These are phyloP conservation scores for Lactarius evosmus DNA, from an alignment of 768 basidiomycete genomes.

Conservation along the genomic window DNA sequence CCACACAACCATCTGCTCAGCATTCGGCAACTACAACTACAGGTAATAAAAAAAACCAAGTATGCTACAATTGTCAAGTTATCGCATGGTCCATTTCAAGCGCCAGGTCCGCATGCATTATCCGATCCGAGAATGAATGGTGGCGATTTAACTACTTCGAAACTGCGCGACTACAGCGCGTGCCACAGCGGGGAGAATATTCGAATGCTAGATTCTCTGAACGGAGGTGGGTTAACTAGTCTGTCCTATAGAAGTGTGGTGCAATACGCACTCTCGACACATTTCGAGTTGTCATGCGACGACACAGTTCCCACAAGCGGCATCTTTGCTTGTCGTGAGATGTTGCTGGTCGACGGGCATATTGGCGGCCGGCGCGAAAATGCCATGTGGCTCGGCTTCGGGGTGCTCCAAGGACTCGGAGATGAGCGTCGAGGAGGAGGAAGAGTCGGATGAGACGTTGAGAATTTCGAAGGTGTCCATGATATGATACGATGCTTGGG, in stretches of 20 bases:
- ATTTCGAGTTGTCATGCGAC: slow-evolving; percentile 8
- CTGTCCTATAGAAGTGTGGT: too few relatives aligned
- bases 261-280: background rate
- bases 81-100: too few relatives aligned
- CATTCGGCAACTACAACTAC: too few relatives aligned
- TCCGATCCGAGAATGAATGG: background rate
- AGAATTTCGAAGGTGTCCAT: slow-evolving; percentile 9
- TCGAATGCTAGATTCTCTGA: too few relatives aligned
- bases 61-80: too few relatives aligned
- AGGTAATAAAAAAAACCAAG: too few relatives aligned
- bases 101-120: background rate
- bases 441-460: background rate
- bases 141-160: background rate
- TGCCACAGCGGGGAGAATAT: too few relatives aligned
- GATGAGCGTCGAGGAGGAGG: background rate
- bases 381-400: background rate
- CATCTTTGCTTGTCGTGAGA: background rate
- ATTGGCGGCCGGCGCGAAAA: background rate
- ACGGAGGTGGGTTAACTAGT: too few relatives aligned
- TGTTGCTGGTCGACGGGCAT: background rate
- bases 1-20: too few relatives aligned
- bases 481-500: too few relatives aligned
- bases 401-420: background rate
- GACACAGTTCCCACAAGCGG: background rate
- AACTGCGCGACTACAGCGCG: too few relatives aligned